phyloP scores from a whole-genome alignment of 1,284 basidiomycete species.

The Nidula niveotomentosa region DNA sequence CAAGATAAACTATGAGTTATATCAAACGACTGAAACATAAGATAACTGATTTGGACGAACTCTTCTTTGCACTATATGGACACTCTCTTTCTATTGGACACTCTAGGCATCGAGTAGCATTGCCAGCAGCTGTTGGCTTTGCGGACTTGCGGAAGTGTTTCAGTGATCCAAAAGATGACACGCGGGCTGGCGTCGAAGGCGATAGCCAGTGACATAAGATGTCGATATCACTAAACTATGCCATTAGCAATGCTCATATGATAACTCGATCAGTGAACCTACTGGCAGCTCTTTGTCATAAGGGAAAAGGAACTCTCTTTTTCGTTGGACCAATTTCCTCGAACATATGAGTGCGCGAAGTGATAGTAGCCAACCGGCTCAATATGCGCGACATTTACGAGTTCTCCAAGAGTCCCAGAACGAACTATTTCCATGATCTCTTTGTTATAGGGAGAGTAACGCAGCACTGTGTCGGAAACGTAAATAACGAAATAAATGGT shows the following conservation, averaged over 20 bases:
- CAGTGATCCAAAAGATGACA: constrained; percentile 84
- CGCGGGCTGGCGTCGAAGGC: constrained; percentile 58
- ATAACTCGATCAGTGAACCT: constrained; percentile 17
- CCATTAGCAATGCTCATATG: not conserved
- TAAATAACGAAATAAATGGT: not conserved
- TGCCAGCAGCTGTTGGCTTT: constrained; percentile 70
- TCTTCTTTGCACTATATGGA: constrained; percentile 83
- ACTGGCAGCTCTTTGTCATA: constrained; percentile 91
- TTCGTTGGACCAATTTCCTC: constrained; percentile 80
- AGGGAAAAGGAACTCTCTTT: constrained; percentile 73
- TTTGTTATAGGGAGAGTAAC: constrained; percentile 81
- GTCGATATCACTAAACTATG: constrained; percentile 69
- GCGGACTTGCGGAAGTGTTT: constrained; percentile 73
- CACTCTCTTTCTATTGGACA: constrained; percentile 73
- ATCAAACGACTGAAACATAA: not conserved
- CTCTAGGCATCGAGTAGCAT: constrained; percentile 69
- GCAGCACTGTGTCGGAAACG: constrained; percentile 58
- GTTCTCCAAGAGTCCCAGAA: constrained; percentile 69
- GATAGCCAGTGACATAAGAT: constrained; percentile 78
- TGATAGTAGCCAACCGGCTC: constrained; percentile 82
- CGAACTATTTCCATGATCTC: constrained; percentile 71
- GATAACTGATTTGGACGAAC: constrained; percentile 34
- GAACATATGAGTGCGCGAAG: constrained; percentile 84
- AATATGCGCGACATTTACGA: constrained; percentile 77
- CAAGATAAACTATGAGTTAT: constrained; percentile 61